Evolutionary conservation across 2,329 filamentous ascomycete genomes (phyloP), one percentile per base, ranked within the genome.

Genomic region (Penicillium sp.): DNA sequence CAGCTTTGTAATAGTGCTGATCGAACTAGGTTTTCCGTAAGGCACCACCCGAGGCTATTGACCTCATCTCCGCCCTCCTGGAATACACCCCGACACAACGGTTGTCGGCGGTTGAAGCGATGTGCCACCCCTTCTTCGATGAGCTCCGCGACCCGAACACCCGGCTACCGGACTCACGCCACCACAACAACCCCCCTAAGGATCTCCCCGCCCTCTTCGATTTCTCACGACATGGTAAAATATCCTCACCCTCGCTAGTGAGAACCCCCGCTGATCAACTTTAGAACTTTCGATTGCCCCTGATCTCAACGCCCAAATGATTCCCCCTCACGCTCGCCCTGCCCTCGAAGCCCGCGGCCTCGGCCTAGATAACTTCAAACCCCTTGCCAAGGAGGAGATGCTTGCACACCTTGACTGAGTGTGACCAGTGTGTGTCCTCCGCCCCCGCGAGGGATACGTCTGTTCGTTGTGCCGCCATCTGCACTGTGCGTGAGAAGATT

Each of bases 51-150:
- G 92, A 91, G 69, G 93, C 94, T 37, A 95, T 99, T 69, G 92
- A 97, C 70, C 81, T 99, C 67, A 97, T 99, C 73, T 94, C 91
- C 51, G 88, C 89, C 61, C 81, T 99, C 55, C 82, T 99, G 56
- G 94, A 99, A 78, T 99, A 99, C 77, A 99, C 94, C 0, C 94
- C 94, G 10, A 97, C 94, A 0, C 91, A 97, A 79, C 89, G 94
- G 67, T 83, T 97, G 62, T 90, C 91, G 7, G 91, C 94, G 22
- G 87, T 99, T 61, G 91, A 97, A 69, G 94, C 94, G 50, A 96
- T 99, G 92, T 89, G 95, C 55, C 94, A 99, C 69, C 91, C 94
- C 36, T 99, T 97, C 84, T 99, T 99, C 70, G 93, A 99, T 70
- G 94, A 99, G 77, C 82, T 99, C 61, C 86, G 94, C 69, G 91